Base-by-base conservation (phyloP, 805 yeast genomes). In the Danielia oregonensis region DNA sequence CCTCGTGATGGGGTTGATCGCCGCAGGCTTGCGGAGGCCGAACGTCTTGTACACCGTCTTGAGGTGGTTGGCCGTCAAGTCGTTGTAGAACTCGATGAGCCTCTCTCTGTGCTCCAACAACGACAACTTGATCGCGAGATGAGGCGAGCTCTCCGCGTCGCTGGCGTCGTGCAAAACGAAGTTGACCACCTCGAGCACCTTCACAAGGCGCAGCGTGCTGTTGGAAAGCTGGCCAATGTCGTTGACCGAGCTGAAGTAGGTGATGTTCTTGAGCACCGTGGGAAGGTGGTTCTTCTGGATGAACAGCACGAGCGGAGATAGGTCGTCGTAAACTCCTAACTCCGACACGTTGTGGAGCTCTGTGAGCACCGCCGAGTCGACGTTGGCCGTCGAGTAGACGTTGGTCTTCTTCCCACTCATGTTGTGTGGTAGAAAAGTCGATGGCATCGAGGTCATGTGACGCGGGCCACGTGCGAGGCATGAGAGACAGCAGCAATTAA, bases 11-110 rank as follows among this genome's bases (percentile, higher is more conserved):
- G 93, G 83, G 35, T 74, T 77, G 0, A 89, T 77, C 1, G 54
- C 72, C 52, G 75, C 65, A 0, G 84, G 76, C 42, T 79, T 74
- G 41, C 69, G 57, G 35, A 76, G 71, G 40, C 72, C 74, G 25
- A 88, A 61, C 12, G 83, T 79, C 46, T 94, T 67, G 57, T 83
- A 85, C 3, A 88, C 61, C 6, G 78, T 71, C 46, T 81, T 84
- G 27, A 72, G 54, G 51, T 84, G 76, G 30, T 68, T 70, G 1
- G 68, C 61, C 7, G 87, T 54, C 3, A 88, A 59, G 10, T 72
- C 71, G 32, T 68, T 69, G 36, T 81, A 70, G 16, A 80, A 52
- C 6, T 60, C 60, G 3, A 44, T 33, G 22, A 61, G 36, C n/a
- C 30, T 29, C 5, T 32, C 56, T 49, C 42, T 38, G 29, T 52